These are phyloP conservation scores for Angomonas ambiguus DNA, from an alignment of 208 protist genomes.

Conservation along the genomic window DNA sequence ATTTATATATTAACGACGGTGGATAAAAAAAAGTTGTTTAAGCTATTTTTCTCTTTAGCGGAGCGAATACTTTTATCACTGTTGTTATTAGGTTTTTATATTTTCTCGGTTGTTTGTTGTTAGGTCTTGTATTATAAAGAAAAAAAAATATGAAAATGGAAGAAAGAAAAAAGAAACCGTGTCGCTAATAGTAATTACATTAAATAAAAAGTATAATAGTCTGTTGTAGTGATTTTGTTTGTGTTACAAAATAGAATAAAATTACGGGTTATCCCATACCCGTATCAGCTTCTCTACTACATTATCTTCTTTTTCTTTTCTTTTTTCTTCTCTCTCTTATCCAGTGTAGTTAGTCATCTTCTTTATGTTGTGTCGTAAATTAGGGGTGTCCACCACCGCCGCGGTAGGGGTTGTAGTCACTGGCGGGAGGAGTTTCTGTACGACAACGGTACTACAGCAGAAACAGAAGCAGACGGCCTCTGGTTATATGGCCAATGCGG, in stretches of 20 bases:
- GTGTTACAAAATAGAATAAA: not conserved
- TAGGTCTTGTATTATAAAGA: not conserved
- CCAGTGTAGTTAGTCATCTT: too few relatives aligned
- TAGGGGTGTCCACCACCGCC: not conserved
- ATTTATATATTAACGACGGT: too few relatives aligned
- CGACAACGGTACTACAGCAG: not conserved
- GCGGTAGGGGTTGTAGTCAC: not conserved
- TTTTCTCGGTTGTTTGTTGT: constrained; percentile 1
- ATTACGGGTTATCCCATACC: too few relatives aligned
- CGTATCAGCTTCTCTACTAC: not conserved
- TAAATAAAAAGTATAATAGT: not conserved
- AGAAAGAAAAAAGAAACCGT: not conserved
- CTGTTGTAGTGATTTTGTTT: constrained; percentile 5
- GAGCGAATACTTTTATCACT: not conserved
- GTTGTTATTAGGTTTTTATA: constrained; percentile 1
- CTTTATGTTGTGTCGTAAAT: too few relatives aligned
- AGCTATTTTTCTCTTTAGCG: not conserved
- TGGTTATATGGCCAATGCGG: constrained; percentile 61
- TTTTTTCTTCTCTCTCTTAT: constrained; percentile 3
- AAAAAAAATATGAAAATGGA: too few relatives aligned
- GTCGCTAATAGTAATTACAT: not conserved
- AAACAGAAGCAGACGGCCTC: constrained; percentile 75
- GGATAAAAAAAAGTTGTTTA: too few relatives aligned
- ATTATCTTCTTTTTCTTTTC: constrained; percentile 1
- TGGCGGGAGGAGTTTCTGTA: not conserved